Conservation (phyloP, 2,329 filamentous ascomycete genomes). For the Xylariaceae sp. region DNA sequence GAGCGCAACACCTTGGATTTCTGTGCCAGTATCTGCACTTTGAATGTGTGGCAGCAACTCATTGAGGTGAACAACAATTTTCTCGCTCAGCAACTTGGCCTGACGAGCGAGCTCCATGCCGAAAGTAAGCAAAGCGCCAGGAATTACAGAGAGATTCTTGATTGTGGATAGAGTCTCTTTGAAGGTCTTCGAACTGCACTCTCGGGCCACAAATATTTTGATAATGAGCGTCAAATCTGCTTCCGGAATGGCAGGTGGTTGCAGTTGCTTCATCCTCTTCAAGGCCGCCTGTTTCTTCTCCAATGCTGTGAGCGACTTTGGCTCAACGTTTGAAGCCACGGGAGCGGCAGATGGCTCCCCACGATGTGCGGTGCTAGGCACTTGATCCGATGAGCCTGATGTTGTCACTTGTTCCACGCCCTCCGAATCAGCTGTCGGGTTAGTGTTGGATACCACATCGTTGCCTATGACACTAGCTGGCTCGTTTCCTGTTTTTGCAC, state of each 20-base stretch:
- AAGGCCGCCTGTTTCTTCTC: slow-evolving; percentile 39
- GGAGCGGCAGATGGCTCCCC: slow-evolving; percentile 23
- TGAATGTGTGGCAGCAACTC: slow-evolving; percentile 82
- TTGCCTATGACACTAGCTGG: slow-evolving; percentile 11
- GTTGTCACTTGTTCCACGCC: slow-evolving; percentile 7
- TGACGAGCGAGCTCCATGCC: slow-evolving; percentile 89
- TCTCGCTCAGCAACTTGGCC: slow-evolving; percentile 75
- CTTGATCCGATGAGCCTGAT: slow-evolving; percentile 23
- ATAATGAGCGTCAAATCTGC: slow-evolving; percentile 91
- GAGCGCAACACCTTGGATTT: slow-evolving; percentile 90
- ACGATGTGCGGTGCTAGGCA: slow-evolving; percentile 13
- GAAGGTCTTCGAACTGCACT: slow-evolving; percentile 97
- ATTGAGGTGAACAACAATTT: slow-evolving; percentile 78
- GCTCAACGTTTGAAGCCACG: slow-evolving; percentile 28
- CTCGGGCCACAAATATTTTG: slow-evolving; percentile 89
- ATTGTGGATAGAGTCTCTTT: slow-evolving; percentile 97
- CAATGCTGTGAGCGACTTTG: slow-evolving; percentile 35
- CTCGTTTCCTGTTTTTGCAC: slow-evolving; percentile 23
- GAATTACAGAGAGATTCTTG: slow-evolving; percentile 92
- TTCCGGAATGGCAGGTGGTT: slow-evolving; percentile 79
- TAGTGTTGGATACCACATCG: slow-evolving; percentile 1
- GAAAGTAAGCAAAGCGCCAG: slow-evolving; percentile 82
- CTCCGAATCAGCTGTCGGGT: slow-evolving; percentile 13
- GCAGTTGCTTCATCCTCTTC: slow-evolving; percentile 56
- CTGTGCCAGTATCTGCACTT: slow-evolving; percentile 80